phyloP scores from a whole-genome alignment of 73 alveolate species.

The Symbiodinium pilosum region DNA sequence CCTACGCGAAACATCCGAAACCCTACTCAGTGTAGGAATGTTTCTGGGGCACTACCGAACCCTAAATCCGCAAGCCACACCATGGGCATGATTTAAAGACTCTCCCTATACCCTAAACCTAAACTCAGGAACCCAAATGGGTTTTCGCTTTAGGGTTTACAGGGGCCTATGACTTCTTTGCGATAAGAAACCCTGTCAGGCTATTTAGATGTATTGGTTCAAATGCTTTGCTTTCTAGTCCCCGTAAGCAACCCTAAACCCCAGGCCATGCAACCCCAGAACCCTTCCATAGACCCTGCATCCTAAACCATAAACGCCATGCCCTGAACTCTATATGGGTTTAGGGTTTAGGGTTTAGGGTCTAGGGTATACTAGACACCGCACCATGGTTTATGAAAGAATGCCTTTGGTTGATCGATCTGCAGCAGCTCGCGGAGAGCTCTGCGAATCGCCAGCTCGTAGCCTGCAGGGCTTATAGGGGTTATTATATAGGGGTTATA shows the following conservation, averaged over 20 bases:
- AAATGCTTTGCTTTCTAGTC: background rate
- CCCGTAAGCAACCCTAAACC: background rate
- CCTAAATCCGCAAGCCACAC: too few relatives aligned
- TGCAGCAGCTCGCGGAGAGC: conserved; percentile 62
- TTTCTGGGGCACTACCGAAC: too few relatives aligned
- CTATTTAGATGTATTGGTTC: background rate
- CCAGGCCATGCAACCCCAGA: background rate
- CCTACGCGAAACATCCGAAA: too few relatives aligned
- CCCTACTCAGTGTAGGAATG: too few relatives aligned
- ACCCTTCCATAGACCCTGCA: background rate
- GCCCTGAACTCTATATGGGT: background rate
- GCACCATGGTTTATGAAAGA: too few relatives aligned
- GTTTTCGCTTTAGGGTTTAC: background rate
- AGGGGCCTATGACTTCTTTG: background rate
- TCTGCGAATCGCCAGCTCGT: conserved; percentile 81
- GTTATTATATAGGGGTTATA: too few relatives aligned
- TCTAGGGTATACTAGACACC: background rate
- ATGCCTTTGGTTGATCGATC: conserved; percentile 76
- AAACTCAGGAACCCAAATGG: background rate
- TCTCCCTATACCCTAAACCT: too few relatives aligned
- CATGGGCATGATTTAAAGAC: too few relatives aligned
- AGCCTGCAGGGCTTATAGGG: too few relatives aligned
- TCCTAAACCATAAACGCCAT: background rate
- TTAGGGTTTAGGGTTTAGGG: too few relatives aligned
- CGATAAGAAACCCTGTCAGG: background rate